A percentile compares a stretch with the other conserved stretches of the same genome.
Conservation (phyloP, 2,329 filamentous ascomycete species). For the Xylariomycetidae sp. region DNA sequence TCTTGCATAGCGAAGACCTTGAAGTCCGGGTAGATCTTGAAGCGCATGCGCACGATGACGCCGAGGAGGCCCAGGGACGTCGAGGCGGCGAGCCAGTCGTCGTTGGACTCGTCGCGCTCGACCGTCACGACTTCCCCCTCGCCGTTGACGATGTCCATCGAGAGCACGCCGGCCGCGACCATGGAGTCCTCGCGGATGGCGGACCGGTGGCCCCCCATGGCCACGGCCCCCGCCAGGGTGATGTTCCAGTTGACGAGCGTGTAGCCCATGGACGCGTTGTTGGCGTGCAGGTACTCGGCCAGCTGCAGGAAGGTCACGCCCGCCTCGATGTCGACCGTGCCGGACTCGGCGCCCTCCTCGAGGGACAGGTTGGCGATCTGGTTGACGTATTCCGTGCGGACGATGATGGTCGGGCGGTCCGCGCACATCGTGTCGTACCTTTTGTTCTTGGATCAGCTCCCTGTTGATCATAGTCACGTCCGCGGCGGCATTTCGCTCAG, state of each 20-base stretch:
- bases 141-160: slow-evolving; percentile 46
- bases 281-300: slow-evolving; percentile 43
- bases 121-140: slow-evolving; percentile 37
- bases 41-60: slow-evolving; percentile 42
- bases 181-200: slow-evolving; percentile 44
- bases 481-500: no score
- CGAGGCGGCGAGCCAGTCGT: slow-evolving; percentile 47
- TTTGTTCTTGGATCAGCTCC: slow-evolving; percentile 3
- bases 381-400: slow-evolving; percentile 41
- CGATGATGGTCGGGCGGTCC: slow-evolving; percentile 43
- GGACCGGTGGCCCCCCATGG: slow-evolving; percentile 48
- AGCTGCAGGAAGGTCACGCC: slow-evolving; percentile 49
- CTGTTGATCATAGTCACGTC: no score
- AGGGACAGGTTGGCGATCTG: slow-evolving; percentile 40
- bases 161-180: slow-evolving; percentile 44
- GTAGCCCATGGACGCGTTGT: slow-evolving; percentile 42
- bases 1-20: slow-evolving; percentile 47
- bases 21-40: slow-evolving; percentile 46
- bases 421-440: slow-evolving; percentile 51
- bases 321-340: slow-evolving; percentile 44
- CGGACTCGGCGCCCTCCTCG: slow-evolving; percentile 28
- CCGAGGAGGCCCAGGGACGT: slow-evolving; percentile 45
- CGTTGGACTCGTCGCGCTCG: slow-evolving; percentile 35
- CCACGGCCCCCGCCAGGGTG: slow-evolving; percentile 44
- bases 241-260: slow-evolving; percentile 52